Percentiles rank a stretch among this genome's conserved stretches.
Evolutionary conservation across 805 yeast species (phyloP).

Genomic region (Kazachstania psychrophila): DNA sequence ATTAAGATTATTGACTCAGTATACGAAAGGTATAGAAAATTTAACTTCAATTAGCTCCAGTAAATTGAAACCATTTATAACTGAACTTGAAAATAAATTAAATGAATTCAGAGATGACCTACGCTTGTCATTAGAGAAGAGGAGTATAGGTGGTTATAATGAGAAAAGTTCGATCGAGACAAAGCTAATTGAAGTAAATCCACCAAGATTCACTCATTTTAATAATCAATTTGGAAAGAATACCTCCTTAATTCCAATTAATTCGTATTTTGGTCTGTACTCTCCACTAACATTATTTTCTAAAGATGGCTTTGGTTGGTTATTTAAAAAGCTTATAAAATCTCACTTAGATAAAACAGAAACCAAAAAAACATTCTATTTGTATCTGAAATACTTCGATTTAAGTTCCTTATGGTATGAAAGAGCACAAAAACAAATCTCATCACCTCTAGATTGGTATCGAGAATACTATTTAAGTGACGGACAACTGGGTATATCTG

Average conservation of each 20-base stretch:
- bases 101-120: constrained; percentile 7
- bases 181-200: constrained; percentile 5
- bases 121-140: constrained; percentile 3
- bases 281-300: constrained; percentile 8
- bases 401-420: constrained; percentile 1
- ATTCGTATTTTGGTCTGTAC: constrained; percentile 9
- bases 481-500: background rate
- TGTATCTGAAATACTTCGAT: constrained; percentile 11
- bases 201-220: constrained; percentile 4
- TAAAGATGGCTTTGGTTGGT: constrained; percentile 9
- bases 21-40: constrained; percentile 3
- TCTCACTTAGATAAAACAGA: constrained; percentile 4
- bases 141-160: constrained; percentile 1
- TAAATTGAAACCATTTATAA: constrained; percentile 3
- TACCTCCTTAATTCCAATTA: background rate
- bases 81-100: constrained; percentile 3
- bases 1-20: constrained; percentile 3
- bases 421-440: background rate
- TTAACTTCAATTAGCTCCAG: background rate
- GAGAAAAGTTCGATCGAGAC: constrained; percentile 9
- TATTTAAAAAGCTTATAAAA: constrained; percentile 7
- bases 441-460: constrained; percentile 6
- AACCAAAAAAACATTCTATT: constrained; percentile 9
- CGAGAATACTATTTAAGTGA: constrained; percentile 1
- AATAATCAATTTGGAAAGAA: background rate